These are phyloP conservation scores for Onygenales sp. DNA, from an alignment of 2,329 filamentous ascomycete genomes.

Conservation along the genomic window DNA sequence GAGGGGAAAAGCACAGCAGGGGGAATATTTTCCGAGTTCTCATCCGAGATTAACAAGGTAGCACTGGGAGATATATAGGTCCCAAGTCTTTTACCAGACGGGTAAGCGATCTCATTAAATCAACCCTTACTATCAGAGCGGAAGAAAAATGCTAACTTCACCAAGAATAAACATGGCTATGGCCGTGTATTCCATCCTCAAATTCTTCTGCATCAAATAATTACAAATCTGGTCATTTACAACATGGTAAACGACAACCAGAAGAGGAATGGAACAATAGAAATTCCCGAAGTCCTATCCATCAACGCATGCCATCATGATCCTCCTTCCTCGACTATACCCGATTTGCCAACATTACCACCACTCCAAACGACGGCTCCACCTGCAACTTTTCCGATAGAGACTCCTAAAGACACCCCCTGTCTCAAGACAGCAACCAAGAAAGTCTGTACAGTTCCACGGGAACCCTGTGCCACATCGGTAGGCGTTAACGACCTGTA, in stretches of 20 bases:
- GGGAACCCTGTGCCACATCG: too few relatives aligned
- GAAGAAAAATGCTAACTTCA: background rate
- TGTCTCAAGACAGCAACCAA: too few relatives aligned
- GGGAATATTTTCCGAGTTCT: background rate
- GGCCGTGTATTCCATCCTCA: constrained; percentile 3
- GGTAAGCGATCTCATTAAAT: background rate
- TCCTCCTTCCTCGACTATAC: too few relatives aligned
- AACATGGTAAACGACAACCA: background rate
- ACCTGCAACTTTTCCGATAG: too few relatives aligned
- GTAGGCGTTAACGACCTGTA: too few relatives aligned
- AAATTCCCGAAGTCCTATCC: background rate
- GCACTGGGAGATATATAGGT: background rate
- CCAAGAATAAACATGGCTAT: background rate
- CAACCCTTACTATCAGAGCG: background rate
- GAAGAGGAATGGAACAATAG: background rate
- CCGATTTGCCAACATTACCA: too few relatives aligned
- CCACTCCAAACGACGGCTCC: too few relatives aligned
- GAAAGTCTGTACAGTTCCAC: too few relatives aligned
- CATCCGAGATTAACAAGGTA: too few relatives aligned
- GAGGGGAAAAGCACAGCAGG: background rate
- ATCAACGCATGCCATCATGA: too few relatives aligned
- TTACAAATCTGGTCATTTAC: background rate
- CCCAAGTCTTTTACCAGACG: constrained; percentile 1
- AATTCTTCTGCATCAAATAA: constrained; percentile 1
- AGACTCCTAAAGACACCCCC: too few relatives aligned